Evolutionary conservation across 352 stramenopile species (phyloP).

Genomic region (Pythium utonaiense): DNA sequence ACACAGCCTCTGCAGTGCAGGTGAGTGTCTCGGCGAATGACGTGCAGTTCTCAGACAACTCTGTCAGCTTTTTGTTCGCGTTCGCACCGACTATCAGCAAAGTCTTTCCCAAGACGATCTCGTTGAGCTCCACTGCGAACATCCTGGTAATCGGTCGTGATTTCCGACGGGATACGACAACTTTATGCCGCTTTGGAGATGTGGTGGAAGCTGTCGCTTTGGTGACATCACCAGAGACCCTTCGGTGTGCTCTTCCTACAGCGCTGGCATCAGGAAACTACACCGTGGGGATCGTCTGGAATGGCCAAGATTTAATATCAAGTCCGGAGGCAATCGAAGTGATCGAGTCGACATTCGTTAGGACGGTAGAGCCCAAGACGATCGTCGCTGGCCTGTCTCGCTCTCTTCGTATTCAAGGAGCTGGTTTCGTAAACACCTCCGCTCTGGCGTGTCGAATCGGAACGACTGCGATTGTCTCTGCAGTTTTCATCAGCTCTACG

Average conservation of each 20-base stretch:
- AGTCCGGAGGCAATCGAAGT: neutral
- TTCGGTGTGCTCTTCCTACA: constrained; percentile 7
- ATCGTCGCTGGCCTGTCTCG: neutral
- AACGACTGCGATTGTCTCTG: neutral
- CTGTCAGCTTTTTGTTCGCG: constrained; percentile 7
- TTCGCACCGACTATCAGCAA: neutral
- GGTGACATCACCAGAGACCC: constrained; percentile 3
- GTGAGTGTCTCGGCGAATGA: constrained; percentile 5
- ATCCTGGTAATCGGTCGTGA: neutral
- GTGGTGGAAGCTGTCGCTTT: constrained; percentile 5
- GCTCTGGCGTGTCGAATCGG: constrained; percentile 9
- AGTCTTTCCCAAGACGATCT: constrained; percentile 7
- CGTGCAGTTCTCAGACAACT: constrained; percentile 1
- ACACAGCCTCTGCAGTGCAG: too few relatives aligned
- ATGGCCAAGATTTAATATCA: constrained; percentile 12
- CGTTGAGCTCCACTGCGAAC: neutral
- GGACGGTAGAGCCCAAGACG: constrained; percentile 2
- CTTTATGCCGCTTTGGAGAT: constrained; percentile 8
- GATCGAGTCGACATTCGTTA: neutral
- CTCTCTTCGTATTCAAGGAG: neutral
- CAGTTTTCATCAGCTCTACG: neutral
- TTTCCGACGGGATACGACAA: constrained; percentile 2
- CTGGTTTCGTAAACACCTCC: neutral
- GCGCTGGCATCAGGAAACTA: constrained; percentile 4
- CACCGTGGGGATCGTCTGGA: constrained; percentile 14